Conservation (phyloP, 352 stramenopile genomes). For the Globisporangium okanoganense region DNA sequence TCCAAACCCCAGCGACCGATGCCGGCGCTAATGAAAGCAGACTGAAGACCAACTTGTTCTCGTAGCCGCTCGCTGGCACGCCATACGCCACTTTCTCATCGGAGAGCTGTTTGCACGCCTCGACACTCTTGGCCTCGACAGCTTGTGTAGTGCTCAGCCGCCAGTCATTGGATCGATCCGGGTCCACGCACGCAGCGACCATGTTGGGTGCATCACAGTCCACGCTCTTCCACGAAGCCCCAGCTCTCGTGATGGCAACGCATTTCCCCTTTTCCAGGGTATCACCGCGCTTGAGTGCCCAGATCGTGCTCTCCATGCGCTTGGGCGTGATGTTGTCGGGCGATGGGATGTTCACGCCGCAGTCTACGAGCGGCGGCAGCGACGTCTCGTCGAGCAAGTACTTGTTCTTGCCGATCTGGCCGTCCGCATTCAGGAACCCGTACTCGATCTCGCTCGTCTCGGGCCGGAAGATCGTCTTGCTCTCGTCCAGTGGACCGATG, state of each 20-base stretch:
- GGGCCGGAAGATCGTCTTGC: constrained; percentile 69
- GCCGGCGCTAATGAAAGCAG: constrained; percentile 25
- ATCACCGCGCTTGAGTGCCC: constrained; percentile 33
- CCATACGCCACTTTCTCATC: constrained; percentile 24
- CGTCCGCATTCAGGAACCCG: constrained; percentile 74
- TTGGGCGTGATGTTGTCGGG: constrained; percentile 82
- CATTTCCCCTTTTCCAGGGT: constrained; percentile 39
- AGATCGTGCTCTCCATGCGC: constrained; percentile 76
- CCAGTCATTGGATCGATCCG: constrained; percentile 31
- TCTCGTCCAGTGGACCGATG: constrained; percentile 36
- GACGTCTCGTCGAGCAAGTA: constrained; percentile 65
- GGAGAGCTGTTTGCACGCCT: neutral
- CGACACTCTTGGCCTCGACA: constrained; percentile 26
- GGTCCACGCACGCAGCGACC: constrained; percentile 35
- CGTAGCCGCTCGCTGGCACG: constrained; percentile 46
- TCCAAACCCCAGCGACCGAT: constrained; percentile 39
- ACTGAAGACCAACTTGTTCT: constrained; percentile 44
- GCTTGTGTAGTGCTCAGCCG: constrained; percentile 25
- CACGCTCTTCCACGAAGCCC: constrained; percentile 46
- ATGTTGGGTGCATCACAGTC: constrained; percentile 46
- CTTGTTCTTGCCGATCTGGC: constrained; percentile 61
- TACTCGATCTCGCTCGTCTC: constrained; percentile 86
- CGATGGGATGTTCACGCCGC: constrained; percentile 74
- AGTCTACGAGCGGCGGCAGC: constrained; percentile 59
- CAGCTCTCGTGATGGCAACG: constrained; percentile 39